Conservation (phyloP, 306 rosid genomes). For the Pueraria montana region DNA sequence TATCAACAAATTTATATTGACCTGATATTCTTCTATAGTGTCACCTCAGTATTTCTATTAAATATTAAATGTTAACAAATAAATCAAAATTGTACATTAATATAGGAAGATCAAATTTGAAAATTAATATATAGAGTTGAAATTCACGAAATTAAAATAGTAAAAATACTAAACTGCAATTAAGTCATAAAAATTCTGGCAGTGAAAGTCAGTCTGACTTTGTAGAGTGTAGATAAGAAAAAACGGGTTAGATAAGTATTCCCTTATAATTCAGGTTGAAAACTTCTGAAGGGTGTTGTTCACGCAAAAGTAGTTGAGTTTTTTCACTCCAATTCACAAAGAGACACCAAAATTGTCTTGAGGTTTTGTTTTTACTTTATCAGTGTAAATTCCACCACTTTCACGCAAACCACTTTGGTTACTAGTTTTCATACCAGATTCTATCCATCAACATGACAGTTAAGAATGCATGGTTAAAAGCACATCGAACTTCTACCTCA, state of each 20-base stretch:
- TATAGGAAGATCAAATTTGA: too few species aligned
- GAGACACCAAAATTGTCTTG: neutral
- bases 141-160: too few species aligned
- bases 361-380: neutral
- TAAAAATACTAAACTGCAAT: neutral
- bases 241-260: neutral
- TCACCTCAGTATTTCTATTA: too few species aligned
- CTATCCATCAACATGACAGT: slow-evolving; percentile 33
- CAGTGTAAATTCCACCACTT: slow-evolving; percentile 5
- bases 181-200: neutral
- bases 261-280: neutral
- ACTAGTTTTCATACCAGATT: slow-evolving; percentile 41
- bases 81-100: too few species aligned
- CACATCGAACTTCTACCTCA: neutral
- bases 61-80: too few species aligned
- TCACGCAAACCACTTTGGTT: slow-evolving; percentile 24
- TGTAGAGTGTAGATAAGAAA: neutral
- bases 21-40: too few species aligned
- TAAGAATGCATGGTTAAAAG: slow-evolving; percentile 41
- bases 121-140: too few species aligned
- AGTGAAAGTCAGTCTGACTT: slow-evolving; percentile 34
- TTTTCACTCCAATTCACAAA: neutral
- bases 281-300: slow-evolving; percentile 8
- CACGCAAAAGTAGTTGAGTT: slow-evolving; percentile 23
- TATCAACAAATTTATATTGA: too few species aligned